These are phyloP conservation scores for Lachancea kluyveri DNA, from an alignment of 805 yeast species.

Conservation along the genomic window DNA sequence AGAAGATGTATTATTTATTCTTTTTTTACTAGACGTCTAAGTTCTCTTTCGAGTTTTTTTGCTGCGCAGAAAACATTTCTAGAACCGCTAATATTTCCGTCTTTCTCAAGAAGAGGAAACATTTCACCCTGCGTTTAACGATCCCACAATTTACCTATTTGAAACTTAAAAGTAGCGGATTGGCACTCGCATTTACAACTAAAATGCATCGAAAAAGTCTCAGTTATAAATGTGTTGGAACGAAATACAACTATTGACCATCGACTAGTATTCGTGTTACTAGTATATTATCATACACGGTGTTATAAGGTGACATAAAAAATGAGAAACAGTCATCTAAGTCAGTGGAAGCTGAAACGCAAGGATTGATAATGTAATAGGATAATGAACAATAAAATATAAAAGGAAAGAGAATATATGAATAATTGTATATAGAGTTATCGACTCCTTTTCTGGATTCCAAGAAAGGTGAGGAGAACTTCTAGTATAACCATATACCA, in stretches of 20 bases:
- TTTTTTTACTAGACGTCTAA: no score
- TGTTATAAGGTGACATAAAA: no score
- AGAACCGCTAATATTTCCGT: not conserved
- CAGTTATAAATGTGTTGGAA: not conserved
- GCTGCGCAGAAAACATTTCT: not conserved
- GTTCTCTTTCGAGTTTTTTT: no score
- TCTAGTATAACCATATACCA: not conserved
- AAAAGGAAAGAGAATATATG: no score
- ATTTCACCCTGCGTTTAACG: not conserved
- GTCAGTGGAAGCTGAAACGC: no score
- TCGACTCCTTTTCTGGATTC: no score
- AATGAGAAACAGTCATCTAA: no score
- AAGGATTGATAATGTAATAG: no score
- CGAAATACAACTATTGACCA: not conserved
- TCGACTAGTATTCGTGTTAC: not conserved
- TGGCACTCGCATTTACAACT: not conserved
- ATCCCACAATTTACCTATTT: not conserved
- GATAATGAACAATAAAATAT: no score
- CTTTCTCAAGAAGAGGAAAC: not conserved
- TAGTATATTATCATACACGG: not conserved
- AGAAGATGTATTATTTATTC: not conserved
- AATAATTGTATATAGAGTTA: no score
- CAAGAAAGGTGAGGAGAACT: no score
- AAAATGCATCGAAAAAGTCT: not conserved
- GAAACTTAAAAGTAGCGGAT: not conserved